A percentile compares a stretch with the other conserved stretches of the same genome.
Evolutionary conservation across 2,329 filamentous ascomycete species (phyloP).

Genomic region (Penicillium sclerotiorum): DNA sequence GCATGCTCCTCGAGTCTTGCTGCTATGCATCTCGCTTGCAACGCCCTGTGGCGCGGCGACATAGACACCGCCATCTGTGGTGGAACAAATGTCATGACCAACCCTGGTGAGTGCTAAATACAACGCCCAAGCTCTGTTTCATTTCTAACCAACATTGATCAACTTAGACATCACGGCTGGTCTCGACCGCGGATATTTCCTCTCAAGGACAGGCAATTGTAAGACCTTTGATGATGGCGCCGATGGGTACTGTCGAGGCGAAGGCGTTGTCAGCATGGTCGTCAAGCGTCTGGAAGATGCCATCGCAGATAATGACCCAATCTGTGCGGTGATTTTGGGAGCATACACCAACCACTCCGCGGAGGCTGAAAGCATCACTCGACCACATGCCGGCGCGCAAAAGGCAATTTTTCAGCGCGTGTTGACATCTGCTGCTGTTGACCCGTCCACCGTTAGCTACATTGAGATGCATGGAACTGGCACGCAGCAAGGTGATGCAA

Average conservation of each 20-base stretch:
- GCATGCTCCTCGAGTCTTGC: constrained; percentile 68
- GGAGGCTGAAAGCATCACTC: constrained; percentile 49
- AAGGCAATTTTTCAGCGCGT: constrained; percentile 40
- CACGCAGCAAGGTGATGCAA: constrained; percentile 43
- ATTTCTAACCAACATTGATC: too few relatives aligned
- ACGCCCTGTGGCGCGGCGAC: constrained; percentile 70
- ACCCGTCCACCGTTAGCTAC: constrained; percentile 40
- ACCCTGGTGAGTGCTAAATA: too few relatives aligned
- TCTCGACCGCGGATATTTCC: constrained; percentile 57
- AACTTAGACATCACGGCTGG: constrained; percentile 77
- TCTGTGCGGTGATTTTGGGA: constrained; percentile 47
- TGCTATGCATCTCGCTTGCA: constrained; percentile 67
- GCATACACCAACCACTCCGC: constrained; percentile 48
- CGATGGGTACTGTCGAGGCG: constrained; percentile 58
- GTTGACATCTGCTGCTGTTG: constrained; percentile 37
- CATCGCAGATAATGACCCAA: constrained; percentile 50
- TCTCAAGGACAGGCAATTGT: constrained; percentile 47
- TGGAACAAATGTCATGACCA: constrained; percentile 71
- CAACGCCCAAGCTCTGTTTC: too few relatives aligned
- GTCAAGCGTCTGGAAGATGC: constrained; percentile 58
- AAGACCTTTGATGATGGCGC: constrained; percentile 53
- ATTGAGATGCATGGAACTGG: constrained; percentile 47
- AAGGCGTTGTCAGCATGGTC: constrained; percentile 53
- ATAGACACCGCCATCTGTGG: constrained; percentile 79
- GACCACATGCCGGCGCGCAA: constrained; percentile 44